Evolutionary conservation across 2,329 filamentous ascomycete genomes (phyloP).

Genomic region (Nemania serpens): DNA sequence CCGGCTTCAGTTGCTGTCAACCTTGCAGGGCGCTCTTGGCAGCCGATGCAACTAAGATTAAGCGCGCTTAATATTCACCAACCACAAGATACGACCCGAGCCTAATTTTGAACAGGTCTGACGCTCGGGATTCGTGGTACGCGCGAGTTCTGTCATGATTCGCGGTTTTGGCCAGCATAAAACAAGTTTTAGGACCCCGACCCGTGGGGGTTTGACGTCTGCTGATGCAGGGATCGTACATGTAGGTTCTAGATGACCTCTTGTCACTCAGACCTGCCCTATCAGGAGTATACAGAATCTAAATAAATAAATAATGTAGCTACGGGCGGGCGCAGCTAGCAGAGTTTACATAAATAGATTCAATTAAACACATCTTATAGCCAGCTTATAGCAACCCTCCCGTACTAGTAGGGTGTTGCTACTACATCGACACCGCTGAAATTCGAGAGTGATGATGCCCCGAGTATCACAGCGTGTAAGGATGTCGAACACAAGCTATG

Average conservation of each 20-base stretch:
- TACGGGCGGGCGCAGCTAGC: no score
- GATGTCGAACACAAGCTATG: no score
- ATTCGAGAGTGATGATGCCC: no score
- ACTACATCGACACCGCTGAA: no score
- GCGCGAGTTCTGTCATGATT: background rate
- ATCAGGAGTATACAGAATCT: no score
- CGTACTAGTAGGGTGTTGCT: no score
- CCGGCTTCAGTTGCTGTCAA: background rate
- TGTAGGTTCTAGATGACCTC: conserved; percentile 6
- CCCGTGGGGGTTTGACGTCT: conserved; percentile 8
- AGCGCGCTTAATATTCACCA: conserved; percentile 5
- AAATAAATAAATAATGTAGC: no score
- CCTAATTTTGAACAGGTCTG: background rate
- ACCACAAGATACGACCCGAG: background rate
- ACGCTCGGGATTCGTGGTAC: background rate
- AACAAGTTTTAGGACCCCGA: background rate
- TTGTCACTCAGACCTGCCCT: background rate
- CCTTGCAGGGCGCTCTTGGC: background rate
- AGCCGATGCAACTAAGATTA: conserved; percentile 1
- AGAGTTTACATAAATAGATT: no score
- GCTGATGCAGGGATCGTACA: background rate
- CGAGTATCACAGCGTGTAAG: no score
- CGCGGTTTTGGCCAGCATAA: background rate
- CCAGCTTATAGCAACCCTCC: no score
- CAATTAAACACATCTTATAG: no score